Percentiles rank a stretch among this genome's conserved stretches.
Evolutionary conservation across 208 protist species (phyloP).

Genomic region (Leishmania arabica): DNA sequence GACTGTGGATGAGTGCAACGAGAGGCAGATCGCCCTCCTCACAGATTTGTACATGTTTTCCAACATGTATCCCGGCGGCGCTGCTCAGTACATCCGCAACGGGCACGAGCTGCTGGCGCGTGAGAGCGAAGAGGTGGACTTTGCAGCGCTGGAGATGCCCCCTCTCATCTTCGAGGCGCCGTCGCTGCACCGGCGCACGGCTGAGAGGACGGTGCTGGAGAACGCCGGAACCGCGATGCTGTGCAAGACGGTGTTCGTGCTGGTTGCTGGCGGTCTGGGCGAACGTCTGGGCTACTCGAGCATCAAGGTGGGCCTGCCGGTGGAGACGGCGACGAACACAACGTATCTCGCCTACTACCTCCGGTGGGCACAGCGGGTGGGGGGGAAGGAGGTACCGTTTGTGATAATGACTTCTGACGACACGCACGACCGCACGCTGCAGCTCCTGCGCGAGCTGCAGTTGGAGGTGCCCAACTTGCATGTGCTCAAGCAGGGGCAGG

Average conservation of each 20-base stretch:
- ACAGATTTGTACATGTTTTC: slow-evolving; percentile 61
- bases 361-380: slow-evolving; percentile 49
- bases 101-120: slow-evolving; percentile 67
- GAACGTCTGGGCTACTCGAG: slow-evolving; percentile 92
- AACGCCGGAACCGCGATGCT: slow-evolving; percentile 36
- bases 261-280: slow-evolving; percentile 92
- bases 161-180: slow-evolving; percentile 69
- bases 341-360: slow-evolving; percentile 89
- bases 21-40: slow-evolving; percentile 44
- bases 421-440: slow-evolving; percentile 85
- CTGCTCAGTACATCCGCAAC: slow-evolving; percentile 81
- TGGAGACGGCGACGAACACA: slow-evolving; percentile 77
- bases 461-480: slow-evolving; percentile 54
- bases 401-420: slow-evolving; percentile 96
- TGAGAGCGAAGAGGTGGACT: slow-evolving; percentile 20
- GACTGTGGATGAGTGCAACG: slow-evolving; percentile 38
- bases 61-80: slow-evolving; percentile 69
- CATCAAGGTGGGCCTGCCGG: slow-evolving; percentile 90
- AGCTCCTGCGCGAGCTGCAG: slow-evolving; percentile 60
- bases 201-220: slow-evolving; percentile 58
- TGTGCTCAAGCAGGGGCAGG: slow-evolving; percentile 90
- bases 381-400: slow-evolving; percentile 61
- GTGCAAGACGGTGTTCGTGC: slow-evolving; percentile 78
- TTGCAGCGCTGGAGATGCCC: slow-evolving; percentile 57
- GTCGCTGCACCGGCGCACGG: slow-evolving; percentile 34